Base-by-base conservation (phyloP, 2,329 filamentous ascomycete species). In the Ustulina deusta region DNA sequence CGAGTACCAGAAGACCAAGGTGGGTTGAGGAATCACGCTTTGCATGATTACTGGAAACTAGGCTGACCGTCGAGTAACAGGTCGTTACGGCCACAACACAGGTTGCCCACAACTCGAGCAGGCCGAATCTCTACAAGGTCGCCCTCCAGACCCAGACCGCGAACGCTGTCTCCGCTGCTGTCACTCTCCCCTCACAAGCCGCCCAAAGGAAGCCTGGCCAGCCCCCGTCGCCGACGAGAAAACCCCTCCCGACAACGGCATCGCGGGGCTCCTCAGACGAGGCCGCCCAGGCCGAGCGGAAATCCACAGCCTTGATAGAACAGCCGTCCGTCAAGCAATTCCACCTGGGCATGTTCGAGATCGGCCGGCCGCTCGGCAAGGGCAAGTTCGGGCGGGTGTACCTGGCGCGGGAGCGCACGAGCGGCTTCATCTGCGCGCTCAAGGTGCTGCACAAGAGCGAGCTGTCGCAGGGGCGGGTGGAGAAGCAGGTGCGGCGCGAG, bases 291-390 rank as follows among this genome's bases (percentile, higher is more conserved):
- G 79, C 78, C 17, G 87, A 90, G 72, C 83, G 84, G 51, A 85
- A 85, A 71, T 84, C 85, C 27, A 78, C 82, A 52, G 77, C 83
- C 9, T 79, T 90, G 62, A 83, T 86, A 65, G 85, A 90, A 55
- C 88, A 90, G 75, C 85, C 89, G 42, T 75, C 79, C 70, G 65
- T 82, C 49, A 90, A 88, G 74, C 81, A 93, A 73, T 94, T 94
- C 81, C 93, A 97, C 78, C 88, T 97, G 3, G 92, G 93, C 80
- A 97, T 97, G 93, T 97, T 97, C 79, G 94, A 97, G 79, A 97
- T 97, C 71, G 93, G 93, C 44, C 91, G 93, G 73, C 92, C 93
- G 1, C 84, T 97, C 3, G 93, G 93, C 61, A 96, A 96, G 81
- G 93, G 93, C 71, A 97, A 96, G 78, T 97, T 96, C 76, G 93